Conservation (phyloP, 805 yeast species). For the Cyberlindnera galapagoensis region DNA sequence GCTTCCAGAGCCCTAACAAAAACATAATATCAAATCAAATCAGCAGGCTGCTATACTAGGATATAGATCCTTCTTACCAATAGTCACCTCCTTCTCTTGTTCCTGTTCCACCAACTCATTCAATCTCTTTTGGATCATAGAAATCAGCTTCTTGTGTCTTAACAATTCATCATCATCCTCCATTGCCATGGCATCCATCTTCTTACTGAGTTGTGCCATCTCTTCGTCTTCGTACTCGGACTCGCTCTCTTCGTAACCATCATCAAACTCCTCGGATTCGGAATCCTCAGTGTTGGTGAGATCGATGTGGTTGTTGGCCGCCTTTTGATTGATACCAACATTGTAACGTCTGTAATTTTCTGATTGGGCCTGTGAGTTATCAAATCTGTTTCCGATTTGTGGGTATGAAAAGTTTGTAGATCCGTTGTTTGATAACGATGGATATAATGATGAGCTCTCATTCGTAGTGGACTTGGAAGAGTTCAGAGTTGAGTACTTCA, state of each 20-base stretch:
- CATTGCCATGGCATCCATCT: constrained; percentile 7
- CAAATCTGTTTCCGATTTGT: constrained; percentile 26
- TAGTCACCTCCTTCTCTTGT: constrained; percentile 1
- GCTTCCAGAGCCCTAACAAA: too few species aligned
- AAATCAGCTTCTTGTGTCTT: constrained; percentile 18
- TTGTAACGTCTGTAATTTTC: constrained; percentile 26
- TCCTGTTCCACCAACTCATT: constrained; percentile 9
- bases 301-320: constrained; percentile 15
- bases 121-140: constrained; percentile 14
- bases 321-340: constrained; percentile 31
- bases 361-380: constrained; percentile 9
- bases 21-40: too few species aligned
- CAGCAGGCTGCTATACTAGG: constrained; percentile 18
- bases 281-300: constrained; percentile 4
- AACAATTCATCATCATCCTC: constrained; percentile 5
- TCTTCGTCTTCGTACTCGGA: constrained; percentile 16
- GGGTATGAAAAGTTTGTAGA: constrained; percentile 23
- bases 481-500: constrained; percentile 2
- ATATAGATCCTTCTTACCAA: constrained; percentile 10
- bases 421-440: constrained; percentile 12
- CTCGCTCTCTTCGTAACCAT: constrained; percentile 14
- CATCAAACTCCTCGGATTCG: constrained; percentile 10
- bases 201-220: constrained; percentile 6
- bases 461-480: constrained; percentile 4
- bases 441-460: constrained; percentile 20